Evolutionary conservation across 257 asterid species (phyloP).

Genomic region (Marsdenia floribunda): DNA sequence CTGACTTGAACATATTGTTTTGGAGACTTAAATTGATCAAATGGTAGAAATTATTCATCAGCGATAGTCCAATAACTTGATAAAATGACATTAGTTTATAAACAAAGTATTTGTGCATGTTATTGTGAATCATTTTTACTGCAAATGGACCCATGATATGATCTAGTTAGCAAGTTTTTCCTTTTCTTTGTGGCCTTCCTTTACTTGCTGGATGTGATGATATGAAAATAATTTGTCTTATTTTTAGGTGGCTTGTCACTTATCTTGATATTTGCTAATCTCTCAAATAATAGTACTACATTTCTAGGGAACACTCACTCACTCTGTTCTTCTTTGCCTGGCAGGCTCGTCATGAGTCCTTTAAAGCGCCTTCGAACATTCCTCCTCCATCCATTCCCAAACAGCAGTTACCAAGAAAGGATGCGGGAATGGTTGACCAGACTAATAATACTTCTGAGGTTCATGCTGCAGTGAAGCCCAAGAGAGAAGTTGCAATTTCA

Average conservation of each 20-base stretch:
- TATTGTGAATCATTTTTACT: background rate
- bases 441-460: slow-evolving; percentile 38
- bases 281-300: slow-evolving; percentile 7
- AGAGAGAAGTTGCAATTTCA: slow-evolving; percentile 56
- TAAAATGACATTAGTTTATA: background rate
- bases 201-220: background rate
- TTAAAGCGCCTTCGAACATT: slow-evolving; percentile 39
- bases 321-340: slow-evolving; percentile 7
- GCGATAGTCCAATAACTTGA: background rate
- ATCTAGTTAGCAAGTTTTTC: background rate
- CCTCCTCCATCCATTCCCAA: slow-evolving; percentile 59
- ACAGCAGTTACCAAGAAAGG: slow-evolving; percentile 53
- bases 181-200: background rate
- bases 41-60: background rate
- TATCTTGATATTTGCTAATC: background rate
- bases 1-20: background rate
- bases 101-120: background rate
- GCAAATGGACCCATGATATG: background rate
- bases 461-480: slow-evolving; percentile 42
- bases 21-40: background rate
- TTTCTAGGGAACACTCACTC: background rate
- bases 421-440: slow-evolving; percentile 41
- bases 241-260: background rate
- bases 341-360: slow-evolving; percentile 58
- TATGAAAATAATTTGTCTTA: background rate